Percentiles rank a stretch among this genome's conserved stretches.
Evolutionary conservation across 2,329 filamentous ascomycete genomes (phyloP).

Genomic region (Ceratocystiopsis sp.): DNA sequence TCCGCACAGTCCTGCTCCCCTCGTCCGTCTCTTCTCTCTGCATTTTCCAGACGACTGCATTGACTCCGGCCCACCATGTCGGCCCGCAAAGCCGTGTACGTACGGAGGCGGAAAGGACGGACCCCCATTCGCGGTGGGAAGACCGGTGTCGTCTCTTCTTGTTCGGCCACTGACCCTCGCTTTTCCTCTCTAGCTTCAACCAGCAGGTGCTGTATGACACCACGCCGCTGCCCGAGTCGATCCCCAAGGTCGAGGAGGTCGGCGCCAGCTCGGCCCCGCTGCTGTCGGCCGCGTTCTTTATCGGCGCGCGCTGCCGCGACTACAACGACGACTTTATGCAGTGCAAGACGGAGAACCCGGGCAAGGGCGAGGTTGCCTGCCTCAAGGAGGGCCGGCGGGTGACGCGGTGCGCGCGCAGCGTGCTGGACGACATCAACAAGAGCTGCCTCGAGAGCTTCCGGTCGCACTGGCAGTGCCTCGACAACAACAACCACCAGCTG

Average conservation of each 20-base stretch:
- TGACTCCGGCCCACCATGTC: constrained; percentile 27
- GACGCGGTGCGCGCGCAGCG: constrained; percentile 87
- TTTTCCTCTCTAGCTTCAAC: constrained; percentile 54
- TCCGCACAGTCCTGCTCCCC: too few species aligned
- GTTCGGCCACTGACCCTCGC: background rate
- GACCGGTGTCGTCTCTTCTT: background rate
- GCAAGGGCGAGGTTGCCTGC: constrained; percentile 83
- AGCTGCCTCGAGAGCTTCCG: constrained; percentile 84
- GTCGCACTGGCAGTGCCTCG: constrained; percentile 85
- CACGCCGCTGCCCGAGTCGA: constrained; percentile 79
- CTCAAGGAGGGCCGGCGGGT: constrained; percentile 93
- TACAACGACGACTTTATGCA: constrained; percentile 99
- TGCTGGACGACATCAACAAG: constrained; percentile 93
- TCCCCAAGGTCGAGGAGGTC: constrained; percentile 87
- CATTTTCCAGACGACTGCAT: background rate
- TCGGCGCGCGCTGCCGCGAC: constrained; percentile 80
- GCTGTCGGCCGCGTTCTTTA: constrained; percentile 86
- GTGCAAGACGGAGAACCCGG: constrained; percentile 91
- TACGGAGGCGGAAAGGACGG: constrained; percentile 4
- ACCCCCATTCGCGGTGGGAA: too few species aligned
- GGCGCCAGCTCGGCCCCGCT: constrained; percentile 86
- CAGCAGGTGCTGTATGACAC: constrained; percentile 88
- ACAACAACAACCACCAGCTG: constrained; percentile 94
- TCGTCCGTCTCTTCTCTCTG: constrained; percentile 15
- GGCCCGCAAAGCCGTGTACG: constrained; percentile 41